A percentile compares a stretch with the other conserved stretches of the same genome.
Conservation (phyloP, 768 basidiomycete genomes). For the Pisolithus albus region DNA sequence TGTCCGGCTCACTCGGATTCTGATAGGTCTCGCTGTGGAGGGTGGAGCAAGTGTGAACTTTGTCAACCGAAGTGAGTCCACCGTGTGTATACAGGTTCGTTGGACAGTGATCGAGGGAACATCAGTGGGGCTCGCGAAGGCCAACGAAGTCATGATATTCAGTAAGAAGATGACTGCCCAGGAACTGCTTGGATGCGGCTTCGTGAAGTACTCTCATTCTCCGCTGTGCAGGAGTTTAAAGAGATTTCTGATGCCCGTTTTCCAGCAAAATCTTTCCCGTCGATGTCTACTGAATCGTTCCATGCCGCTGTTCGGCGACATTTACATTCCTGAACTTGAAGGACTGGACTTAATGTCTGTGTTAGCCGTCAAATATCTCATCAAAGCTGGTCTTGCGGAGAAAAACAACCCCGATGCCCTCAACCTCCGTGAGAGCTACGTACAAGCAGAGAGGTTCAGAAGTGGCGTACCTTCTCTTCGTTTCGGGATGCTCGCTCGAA, state of each 20-base stretch:
- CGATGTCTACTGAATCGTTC: slow-evolving; percentile 45
- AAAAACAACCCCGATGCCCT: slow-evolving; percentile 58
- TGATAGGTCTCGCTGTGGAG: slow-evolving; percentile 55
- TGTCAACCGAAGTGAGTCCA: slow-evolving; percentile 50
- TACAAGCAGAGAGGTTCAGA: slow-evolving; percentile 58
- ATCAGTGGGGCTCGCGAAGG: slow-evolving; percentile 62
- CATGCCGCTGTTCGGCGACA: slow-evolving; percentile 44
- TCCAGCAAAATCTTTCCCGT: slow-evolving; percentile 54
- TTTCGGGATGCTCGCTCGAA: slow-evolving; percentile 51
- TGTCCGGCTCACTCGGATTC: slow-evolving; percentile 2
- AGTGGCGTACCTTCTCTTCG: slow-evolving; percentile 50
- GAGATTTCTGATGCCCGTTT: not conserved
- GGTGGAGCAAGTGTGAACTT: slow-evolving; percentile 67
- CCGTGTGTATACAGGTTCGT: not conserved
- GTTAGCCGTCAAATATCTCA: slow-evolving; percentile 45
- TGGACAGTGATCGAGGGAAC: not conserved
- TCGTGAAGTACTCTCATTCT: slow-evolving; percentile 48
- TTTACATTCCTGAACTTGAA: slow-evolving; percentile 46
- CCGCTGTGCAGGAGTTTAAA: not conserved
- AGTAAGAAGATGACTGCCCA: slow-evolving; percentile 58
- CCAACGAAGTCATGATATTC: slow-evolving; percentile 66
- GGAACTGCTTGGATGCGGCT: slow-evolving; percentile 53
- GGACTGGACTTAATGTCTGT: slow-evolving; percentile 54
- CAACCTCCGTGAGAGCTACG: slow-evolving; percentile 64
- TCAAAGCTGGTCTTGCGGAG: slow-evolving; percentile 50